These are phyloP conservation scores for Sporothrix curviconia DNA, from an alignment of 2,329 filamentous ascomycete genomes.

Conservation along the genomic window DNA sequence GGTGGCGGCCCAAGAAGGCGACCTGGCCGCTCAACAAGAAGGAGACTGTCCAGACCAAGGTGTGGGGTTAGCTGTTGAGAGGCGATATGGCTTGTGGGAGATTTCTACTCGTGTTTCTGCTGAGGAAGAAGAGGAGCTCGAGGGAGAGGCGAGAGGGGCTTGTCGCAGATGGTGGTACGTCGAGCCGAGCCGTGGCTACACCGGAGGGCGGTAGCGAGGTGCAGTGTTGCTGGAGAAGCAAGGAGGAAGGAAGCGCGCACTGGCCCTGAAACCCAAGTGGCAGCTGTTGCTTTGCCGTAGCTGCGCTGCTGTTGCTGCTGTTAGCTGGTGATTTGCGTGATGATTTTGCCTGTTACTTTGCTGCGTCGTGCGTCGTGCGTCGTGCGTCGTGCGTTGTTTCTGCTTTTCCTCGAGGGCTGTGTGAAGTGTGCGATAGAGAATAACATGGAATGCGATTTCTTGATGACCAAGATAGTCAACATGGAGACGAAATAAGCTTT, in stretches of 20 bases:
- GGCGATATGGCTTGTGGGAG: background rate
- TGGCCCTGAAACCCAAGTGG: too few relatives aligned
- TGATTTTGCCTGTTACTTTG: background rate
- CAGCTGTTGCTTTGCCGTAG: too few relatives aligned
- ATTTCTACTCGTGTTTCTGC: too few relatives aligned
- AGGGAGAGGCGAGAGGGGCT: background rate
- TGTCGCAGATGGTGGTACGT: background rate
- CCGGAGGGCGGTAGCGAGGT: background rate
- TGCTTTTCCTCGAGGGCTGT: too few relatives aligned
- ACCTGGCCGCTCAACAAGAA: conserved; percentile 29
- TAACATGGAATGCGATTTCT: too few relatives aligned
- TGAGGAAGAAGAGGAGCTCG: background rate
- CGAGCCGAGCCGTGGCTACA: background rate
- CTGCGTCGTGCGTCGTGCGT: too few relatives aligned
- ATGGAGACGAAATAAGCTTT: too few relatives aligned
- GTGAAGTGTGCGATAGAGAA: too few relatives aligned
- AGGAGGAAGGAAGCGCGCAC: background rate
- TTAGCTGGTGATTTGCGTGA: background rate
- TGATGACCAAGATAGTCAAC: too few relatives aligned
- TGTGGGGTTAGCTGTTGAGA: conserved; percentile 17
- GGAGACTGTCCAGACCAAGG: conserved; percentile 19
- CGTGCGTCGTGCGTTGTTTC: too few relatives aligned
- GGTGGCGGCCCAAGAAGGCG: conserved; percentile 25
- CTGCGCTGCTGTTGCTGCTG: too few relatives aligned
- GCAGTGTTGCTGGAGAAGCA: too few relatives aligned